Conservation (phyloP, 805 yeast genomes). For the Sugiyamaella valdiviana region DNA sequence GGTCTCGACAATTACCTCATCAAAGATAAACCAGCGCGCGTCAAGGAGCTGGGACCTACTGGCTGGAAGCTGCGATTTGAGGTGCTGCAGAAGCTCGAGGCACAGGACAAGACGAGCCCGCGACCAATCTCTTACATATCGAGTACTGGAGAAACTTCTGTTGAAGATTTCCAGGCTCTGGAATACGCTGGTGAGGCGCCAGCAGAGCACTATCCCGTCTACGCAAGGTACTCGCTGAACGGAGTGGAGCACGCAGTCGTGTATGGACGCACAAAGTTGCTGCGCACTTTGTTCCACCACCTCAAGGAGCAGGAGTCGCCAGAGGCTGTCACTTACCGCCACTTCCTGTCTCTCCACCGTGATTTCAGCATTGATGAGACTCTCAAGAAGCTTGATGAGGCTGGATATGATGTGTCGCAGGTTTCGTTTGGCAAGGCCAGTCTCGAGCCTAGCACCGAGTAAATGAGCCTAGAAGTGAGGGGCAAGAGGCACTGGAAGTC, state of each 20-base stretch:
- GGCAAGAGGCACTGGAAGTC: too few relatives aligned
- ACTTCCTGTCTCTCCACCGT: constrained; percentile 43
- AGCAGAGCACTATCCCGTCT: background rate
- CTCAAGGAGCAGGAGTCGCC: constrained; percentile 39
- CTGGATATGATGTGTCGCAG: constrained; percentile 33
- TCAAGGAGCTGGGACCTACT: constrained; percentile 83
- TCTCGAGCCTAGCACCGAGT: background rate
- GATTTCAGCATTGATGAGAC: constrained; percentile 44
- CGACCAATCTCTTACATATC: constrained; percentile 33
- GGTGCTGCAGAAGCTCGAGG: constrained; percentile 46
- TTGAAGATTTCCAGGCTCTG: constrained; percentile 41
- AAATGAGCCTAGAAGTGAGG: too few relatives aligned
- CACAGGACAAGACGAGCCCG: constrained; percentile 37
- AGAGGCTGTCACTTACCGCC: constrained; percentile 40
- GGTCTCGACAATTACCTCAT: constrained; percentile 85
- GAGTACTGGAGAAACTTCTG: constrained; percentile 30
- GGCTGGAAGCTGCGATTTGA: constrained; percentile 89
- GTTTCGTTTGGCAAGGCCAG: background rate
- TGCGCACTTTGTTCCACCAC: constrained; percentile 32
- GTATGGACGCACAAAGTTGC: constrained; percentile 60
- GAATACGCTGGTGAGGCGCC: background rate
- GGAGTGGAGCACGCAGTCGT: constrained; percentile 42
- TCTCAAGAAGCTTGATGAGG: constrained; percentile 41
- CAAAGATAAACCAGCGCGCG: constrained; percentile 82
- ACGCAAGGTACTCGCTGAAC: constrained; percentile 22